phyloP scores from a whole-genome alignment of 352 stramenopile genomes.

The Globisporangium okanoganense region DNA sequence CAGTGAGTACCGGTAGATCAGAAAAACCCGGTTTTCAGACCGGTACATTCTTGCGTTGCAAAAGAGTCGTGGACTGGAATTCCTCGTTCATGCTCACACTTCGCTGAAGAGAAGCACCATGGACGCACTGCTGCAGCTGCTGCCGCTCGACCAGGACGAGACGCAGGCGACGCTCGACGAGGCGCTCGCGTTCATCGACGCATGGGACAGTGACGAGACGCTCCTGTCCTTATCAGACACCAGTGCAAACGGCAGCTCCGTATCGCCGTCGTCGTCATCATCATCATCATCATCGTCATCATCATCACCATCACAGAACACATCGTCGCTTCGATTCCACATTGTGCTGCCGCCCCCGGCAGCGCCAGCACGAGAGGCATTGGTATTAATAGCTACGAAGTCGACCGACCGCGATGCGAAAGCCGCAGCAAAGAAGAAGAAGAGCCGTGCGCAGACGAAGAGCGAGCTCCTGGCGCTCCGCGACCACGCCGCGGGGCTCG shows the following conservation, averaged over 20 bases:
- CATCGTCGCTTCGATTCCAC: not conserved
- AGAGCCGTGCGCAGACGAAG: constrained; percentile 1
- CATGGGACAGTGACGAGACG: not conserved
- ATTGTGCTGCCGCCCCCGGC: not conserved
- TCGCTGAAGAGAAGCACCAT: not conserved
- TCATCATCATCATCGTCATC: not conserved
- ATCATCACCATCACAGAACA: not conserved
- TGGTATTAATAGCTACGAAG: not conserved
- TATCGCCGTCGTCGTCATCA: not conserved
- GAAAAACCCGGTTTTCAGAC: too few relatives aligned
- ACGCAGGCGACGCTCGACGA: not conserved
- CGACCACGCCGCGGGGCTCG: not conserved
- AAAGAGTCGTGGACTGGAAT: too few relatives aligned
- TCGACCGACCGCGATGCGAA: not conserved
- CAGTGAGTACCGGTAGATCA: too few relatives aligned
- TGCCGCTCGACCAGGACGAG: not conserved
- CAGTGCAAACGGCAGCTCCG: not conserved
- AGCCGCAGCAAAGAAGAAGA: not conserved
- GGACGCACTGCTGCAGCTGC: not conserved
- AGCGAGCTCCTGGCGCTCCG: not conserved
- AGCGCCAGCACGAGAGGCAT: not conserved
- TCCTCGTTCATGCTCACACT: not conserved
- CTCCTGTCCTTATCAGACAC: not conserved
- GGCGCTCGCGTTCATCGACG: not conserved
- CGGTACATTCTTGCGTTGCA: too few relatives aligned